Evolutionary conservation across 1,284 basidiomycete genomes (phyloP).

Genomic region (Marasmius oreades): DNA sequence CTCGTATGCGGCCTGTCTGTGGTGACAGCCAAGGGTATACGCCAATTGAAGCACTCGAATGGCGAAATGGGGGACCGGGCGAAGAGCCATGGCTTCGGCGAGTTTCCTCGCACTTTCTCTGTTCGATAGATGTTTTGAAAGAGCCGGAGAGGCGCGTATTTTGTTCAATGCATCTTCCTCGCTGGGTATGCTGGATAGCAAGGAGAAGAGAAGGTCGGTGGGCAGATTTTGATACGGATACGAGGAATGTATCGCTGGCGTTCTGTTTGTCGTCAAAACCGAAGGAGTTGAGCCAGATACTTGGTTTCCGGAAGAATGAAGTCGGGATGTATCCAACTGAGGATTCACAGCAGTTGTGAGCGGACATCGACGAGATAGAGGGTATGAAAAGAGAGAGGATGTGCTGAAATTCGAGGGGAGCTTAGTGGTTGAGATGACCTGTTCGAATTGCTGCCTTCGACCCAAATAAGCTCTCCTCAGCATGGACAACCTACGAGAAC

Average conservation of each 20-base stretch:
- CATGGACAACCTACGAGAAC: slow-evolving; percentile 61
- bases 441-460: slow-evolving; percentile 51
- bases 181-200: slow-evolving; percentile 21
- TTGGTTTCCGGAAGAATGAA: slow-evolving; percentile 8
- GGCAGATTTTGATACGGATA: slow-evolving; percentile 3
- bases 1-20: slow-evolving; percentile 59
- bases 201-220: slow-evolving; percentile 17
- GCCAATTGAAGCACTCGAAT: slow-evolving; percentile 45
- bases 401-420: slow-evolving; percentile 16
- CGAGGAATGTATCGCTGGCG: background rate
- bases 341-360: slow-evolving; percentile 10
- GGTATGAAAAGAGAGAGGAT: slow-evolving; percentile 7
- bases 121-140: slow-evolving; percentile 32
- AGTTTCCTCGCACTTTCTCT: slow-evolving; percentile 36
- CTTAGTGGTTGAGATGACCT: slow-evolving; percentile 17
- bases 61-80: slow-evolving; percentile 31
- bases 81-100: slow-evolving; percentile 41
- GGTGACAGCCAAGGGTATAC: slow-evolving; percentile 41
- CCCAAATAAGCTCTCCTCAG: slow-evolving; percentile 56
- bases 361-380: slow-evolving; percentile 17
- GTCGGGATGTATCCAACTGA: slow-evolving; percentile 7
- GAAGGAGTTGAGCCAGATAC: slow-evolving; percentile 6
- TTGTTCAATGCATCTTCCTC: slow-evolving; percentile 22
- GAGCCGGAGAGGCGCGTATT: slow-evolving; percentile 24
- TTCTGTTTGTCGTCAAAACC: slow-evolving; percentile 4